phyloP scores from a whole-genome alignment of 2,329 filamentous ascomycete genomes.

The Zasmidium cellare region DNA sequence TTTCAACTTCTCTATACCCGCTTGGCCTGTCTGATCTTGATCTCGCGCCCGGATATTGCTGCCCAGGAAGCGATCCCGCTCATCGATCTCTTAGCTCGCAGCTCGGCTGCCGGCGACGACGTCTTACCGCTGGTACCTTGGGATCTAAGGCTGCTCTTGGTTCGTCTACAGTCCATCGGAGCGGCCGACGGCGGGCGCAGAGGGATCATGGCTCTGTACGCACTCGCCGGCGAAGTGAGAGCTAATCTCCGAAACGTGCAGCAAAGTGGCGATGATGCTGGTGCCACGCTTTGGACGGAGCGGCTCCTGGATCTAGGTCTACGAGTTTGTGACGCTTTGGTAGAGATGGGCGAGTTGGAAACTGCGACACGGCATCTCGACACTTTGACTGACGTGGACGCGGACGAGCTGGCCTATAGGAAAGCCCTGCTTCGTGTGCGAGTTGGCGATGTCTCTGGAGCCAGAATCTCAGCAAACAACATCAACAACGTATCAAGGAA shows the following conservation, averaged over 20 bases:
- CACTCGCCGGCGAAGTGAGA: slow-evolving; percentile 57
- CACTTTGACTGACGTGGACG: slow-evolving; percentile 51
- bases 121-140: slow-evolving; percentile 74
- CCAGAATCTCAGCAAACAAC: slow-evolving; percentile 14
- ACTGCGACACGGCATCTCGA: slow-evolving; percentile 74
- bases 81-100: slow-evolving; percentile 52
- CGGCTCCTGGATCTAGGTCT: slow-evolving; percentile 75
- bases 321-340: slow-evolving; percentile 62
- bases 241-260: slow-evolving; percentile 27
- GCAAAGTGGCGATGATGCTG: slow-evolving; percentile 55
- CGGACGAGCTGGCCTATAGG: slow-evolving; percentile 42
- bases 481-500: slow-evolving; percentile 23
- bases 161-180: slow-evolving; percentile 80
- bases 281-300: slow-evolving; percentile 67
- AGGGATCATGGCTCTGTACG: slow-evolving; percentile 87
- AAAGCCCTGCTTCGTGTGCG: slow-evolving; percentile 72
- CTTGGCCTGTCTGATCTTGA: slow-evolving; percentile 77
- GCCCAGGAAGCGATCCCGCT: slow-evolving; percentile 63
- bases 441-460: slow-evolving; percentile 68
- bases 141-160: slow-evolving; percentile 78
- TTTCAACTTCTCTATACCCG: slow-evolving; percentile 79
- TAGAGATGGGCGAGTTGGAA: slow-evolving; percentile 85
- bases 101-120: slow-evolving; percentile 53
- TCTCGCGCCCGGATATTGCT: slow-evolving; percentile 61
- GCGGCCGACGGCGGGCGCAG: slow-evolving; percentile 80